Conservation (phyloP, 441 rosid species). For the Raphanus hybrid region DNA sequence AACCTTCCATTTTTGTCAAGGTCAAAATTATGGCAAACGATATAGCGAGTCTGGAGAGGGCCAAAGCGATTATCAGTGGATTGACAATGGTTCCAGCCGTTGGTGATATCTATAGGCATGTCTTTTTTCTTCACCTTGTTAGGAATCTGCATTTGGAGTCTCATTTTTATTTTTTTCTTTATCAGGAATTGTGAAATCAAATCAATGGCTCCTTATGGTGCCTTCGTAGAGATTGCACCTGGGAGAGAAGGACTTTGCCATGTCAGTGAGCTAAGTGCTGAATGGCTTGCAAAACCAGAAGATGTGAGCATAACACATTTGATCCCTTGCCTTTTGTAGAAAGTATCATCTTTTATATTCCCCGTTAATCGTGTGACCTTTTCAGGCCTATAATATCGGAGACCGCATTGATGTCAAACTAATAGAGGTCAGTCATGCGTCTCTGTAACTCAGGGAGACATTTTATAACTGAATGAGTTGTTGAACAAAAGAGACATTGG, state of each 20-base stretch:
- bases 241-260: slow-evolving; percentile 99
- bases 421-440: slow-evolving; percentile 68
- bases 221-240: slow-evolving; percentile 95
- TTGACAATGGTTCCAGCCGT: slow-evolving; percentile 87
- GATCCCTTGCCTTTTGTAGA: not conserved
- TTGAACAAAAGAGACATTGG: slow-evolving; percentile 27
- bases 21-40: slow-evolving; percentile 92
- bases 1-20: slow-evolving; percentile 49
- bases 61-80: slow-evolving; percentile 74
- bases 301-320: slow-evolving; percentile 66
- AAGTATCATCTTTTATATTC: not conserved
- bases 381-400: slow-evolving; percentile 88
- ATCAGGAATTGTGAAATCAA: slow-evolving; percentile 94
- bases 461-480: slow-evolving; percentile 27
- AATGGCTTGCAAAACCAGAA: slow-evolving; percentile 94
- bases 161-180: slow-evolving; percentile 10
- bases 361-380: slow-evolving; percentile 3
- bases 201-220: slow-evolving; percentile 88
- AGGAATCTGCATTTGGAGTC: slow-evolving; percentile 24
- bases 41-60: slow-evolving; percentile 78
- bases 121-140: not conserved
- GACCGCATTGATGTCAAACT: slow-evolving; percentile 95
- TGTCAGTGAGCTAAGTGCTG: slow-evolving; percentile 89
- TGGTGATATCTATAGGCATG: slow-evolving; percentile 90
- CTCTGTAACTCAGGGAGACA: slow-evolving; percentile 13